A percentile compares a stretch with the other conserved stretches of the same genome.
Conservation (phyloP, 2,329 filamentous ascomycete genomes). For the Cyphellophora attinorum region DNA sequence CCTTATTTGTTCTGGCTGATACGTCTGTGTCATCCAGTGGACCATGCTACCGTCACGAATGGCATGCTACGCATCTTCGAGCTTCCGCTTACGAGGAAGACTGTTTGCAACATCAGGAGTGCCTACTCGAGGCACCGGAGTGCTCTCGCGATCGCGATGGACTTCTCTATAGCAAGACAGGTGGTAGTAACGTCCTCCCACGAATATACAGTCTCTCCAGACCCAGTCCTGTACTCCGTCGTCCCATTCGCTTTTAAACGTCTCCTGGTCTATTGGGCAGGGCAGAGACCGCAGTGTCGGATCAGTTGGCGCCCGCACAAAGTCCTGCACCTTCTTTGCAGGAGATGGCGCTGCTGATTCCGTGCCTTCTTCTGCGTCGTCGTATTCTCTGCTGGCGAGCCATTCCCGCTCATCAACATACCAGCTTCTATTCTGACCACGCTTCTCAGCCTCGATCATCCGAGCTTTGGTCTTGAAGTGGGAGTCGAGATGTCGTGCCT, state of each 20-base stretch:
- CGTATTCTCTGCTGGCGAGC: conserved; percentile 73
- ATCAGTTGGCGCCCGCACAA: conserved; percentile 76
- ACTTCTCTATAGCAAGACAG: conserved; percentile 82
- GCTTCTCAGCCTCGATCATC: conserved; percentile 74
- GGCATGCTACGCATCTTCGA: too few species aligned
- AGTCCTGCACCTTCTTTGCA: conserved; percentile 52
- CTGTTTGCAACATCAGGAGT: too few species aligned
- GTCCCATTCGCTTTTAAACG: conserved; percentile 85
- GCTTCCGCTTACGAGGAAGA: too few species aligned
- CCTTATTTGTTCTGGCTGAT: too few species aligned
- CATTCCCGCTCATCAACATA: conserved; percentile 90
- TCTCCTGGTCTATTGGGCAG: conserved; percentile 92
- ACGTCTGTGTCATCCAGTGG: too few species aligned
- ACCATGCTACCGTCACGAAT: too few species aligned
- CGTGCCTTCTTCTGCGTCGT: conserved; percentile 47
- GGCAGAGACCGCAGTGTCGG: conserved; percentile 62
- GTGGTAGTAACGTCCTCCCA: conserved; percentile 76
- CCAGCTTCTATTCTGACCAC: conserved; percentile 86
- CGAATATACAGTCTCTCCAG: conserved; percentile 78
- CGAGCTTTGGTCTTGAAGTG: conserved; percentile 91
- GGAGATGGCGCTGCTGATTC: conserved; percentile 27
- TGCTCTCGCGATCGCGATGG: conserved; percentile 50
- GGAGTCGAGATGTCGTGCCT: conserved; percentile 93
- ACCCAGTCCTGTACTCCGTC: conserved; percentile 94
- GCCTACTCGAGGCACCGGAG: too few species aligned